Percentiles rank a stretch among this genome's conserved stretches.
These are phyloP conservation scores for Populus euphratica DNA, from an alignment of 345 rosid species.

Conservation along the genomic window DNA sequence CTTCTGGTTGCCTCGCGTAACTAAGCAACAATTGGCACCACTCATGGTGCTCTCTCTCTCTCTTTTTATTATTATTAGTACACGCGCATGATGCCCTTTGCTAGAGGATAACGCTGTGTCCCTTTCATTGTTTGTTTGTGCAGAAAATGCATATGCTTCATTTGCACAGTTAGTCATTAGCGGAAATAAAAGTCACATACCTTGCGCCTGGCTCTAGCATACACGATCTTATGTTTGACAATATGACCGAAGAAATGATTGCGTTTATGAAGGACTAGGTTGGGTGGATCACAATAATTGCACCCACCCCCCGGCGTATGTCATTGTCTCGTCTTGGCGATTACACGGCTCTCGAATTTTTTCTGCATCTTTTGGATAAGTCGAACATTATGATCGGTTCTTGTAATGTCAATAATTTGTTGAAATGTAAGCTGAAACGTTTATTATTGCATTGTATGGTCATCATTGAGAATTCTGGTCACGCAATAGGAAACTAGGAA, in stretches of 20 bases:
- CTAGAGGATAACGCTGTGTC: too few species aligned
- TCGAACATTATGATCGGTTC: neutral
- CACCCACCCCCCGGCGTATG: neutral
- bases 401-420: neutral
- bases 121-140: too few species aligned
- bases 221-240: neutral
- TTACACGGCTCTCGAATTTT: neutral
- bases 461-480: neutral
- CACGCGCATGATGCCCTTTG: too few species aligned
- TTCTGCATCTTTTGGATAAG: neutral
- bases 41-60: too few species aligned
- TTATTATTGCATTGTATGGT: neutral
- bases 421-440: neutral
- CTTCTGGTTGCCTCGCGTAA: neutral
- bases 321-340: neutral
- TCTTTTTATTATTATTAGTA: too few species aligned
- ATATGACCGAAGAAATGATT: neutral
- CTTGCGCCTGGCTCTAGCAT: neutral
- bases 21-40: neutral
- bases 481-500: too few species aligned
- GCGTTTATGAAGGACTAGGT: neutral
- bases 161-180: too few species aligned
- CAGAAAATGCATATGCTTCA: neutral
- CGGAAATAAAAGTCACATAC: neutral
- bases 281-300: neutral